Conservation (phyloP, 2,329 filamentous ascomycete genomes). For the Bipolaris zeicola region DNA sequence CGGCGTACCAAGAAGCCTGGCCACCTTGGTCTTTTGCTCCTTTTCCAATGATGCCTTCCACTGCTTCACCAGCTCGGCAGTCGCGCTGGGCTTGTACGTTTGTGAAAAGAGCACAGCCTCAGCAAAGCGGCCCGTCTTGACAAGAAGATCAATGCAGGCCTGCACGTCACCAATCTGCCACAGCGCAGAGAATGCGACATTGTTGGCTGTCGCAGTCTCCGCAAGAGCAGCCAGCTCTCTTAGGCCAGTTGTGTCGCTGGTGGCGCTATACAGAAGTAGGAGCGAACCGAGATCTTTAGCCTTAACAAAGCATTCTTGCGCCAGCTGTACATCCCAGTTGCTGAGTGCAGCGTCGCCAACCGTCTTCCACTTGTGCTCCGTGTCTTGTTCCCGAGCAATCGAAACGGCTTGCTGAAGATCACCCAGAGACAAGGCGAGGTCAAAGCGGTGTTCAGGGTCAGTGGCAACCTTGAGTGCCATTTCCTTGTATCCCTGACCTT, state of each 20-base stretch:
- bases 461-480: constrained; percentile 92
- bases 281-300: constrained; percentile 90
- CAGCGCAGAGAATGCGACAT: constrained; percentile 87
- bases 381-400: constrained; percentile 80
- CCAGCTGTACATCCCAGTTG: constrained; percentile 84
- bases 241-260: constrained; percentile 77
- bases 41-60: constrained; percentile 90
- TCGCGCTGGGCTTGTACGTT: constrained; percentile 87
- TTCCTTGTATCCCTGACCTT: constrained; percentile 96
- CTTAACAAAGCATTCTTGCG: constrained; percentile 89
- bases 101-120: constrained; percentile 93
- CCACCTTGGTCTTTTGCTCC: constrained; percentile 81
- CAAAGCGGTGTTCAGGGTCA: constrained; percentile 95
- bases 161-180: constrained; percentile 87
- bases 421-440: constrained; percentile 81
- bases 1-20: constrained; percentile 81
- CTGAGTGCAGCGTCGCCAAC: constrained; percentile 89
- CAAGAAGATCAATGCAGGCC: constrained; percentile 78
- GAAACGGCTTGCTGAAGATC: constrained; percentile 85
- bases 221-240: constrained; percentile 75
- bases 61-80: constrained; percentile 67
- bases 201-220: constrained; percentile 77
- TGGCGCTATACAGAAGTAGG: constrained; percentile 85
- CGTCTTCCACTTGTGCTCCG: constrained; percentile 97
- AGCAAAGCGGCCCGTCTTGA: constrained; percentile 76